phyloP scores from a whole-genome alignment of 1,139 yeast genomes.

The Blastobotrys arbuscula region DNA sequence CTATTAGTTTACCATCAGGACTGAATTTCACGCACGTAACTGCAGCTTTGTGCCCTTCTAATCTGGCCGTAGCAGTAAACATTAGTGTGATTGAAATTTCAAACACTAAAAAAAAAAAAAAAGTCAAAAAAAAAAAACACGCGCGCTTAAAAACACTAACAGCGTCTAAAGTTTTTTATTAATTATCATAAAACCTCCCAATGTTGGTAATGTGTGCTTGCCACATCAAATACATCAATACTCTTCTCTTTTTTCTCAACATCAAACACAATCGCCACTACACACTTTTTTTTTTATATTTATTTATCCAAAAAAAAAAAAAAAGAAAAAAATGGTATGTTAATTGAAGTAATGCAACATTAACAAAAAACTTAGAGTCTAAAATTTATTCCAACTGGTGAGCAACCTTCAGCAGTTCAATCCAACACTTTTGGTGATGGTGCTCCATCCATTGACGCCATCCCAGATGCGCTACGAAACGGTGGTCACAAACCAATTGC shows the following conservation, averaged over 20 bases:
- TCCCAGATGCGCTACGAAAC: conserved; percentile 29
- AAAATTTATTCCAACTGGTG: conserved; percentile 26
- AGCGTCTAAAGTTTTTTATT: no score
- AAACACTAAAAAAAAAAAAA: not conserved
- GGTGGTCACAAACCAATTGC: conserved; percentile 38
- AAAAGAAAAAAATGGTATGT: conserved; percentile 2
- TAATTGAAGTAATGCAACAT: no score
- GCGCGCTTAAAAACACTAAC: no score
- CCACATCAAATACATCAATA: no score
- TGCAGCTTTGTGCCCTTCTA: conserved; percentile 8
- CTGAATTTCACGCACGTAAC: conserved; percentile 16
- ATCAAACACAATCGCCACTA: not conserved
- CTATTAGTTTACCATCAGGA: conserved; percentile 60
- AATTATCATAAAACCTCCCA: no score
- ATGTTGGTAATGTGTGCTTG: no score
- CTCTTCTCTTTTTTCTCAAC: no score
- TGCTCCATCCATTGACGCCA: conserved; percentile 27
- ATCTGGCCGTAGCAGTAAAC: not conserved
- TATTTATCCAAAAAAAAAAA: no score
- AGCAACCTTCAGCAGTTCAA: conserved; percentile 18
- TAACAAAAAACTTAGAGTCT: conserved; percentile 18
- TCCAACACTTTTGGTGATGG: conserved; percentile 25
- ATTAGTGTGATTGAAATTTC: not conserved
- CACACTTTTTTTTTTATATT: no score
- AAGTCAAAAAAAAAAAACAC: no score